Evolutionary conservation across 176 grass and related monocot genomes (phyloP), one percentile per base, ranked within the genome.

Genomic region (Saccharum spontaneum): DNA sequence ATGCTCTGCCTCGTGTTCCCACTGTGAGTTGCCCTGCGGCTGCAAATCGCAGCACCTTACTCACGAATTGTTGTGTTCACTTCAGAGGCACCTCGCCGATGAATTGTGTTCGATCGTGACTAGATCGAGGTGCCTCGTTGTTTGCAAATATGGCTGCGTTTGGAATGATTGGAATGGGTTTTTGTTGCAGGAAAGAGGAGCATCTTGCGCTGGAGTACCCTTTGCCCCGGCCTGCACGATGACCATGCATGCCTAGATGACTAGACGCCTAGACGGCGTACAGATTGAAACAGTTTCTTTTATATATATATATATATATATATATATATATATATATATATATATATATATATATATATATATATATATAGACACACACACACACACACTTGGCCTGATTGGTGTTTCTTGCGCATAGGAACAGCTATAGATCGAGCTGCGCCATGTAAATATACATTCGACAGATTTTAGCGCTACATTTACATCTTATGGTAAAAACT

Each of bases 1-100:
- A 16, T 90, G 65, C 33, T 92, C 72, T 84, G 66, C 71, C 59
- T 92, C 59, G 49, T 82, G 36, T 88, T 91, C 34, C 90, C 90
- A 2, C 46, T 85, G 82, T 91, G 71, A 91, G 84, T 80, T 15
- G 7, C 70, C 41, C 22, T 39, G 1, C 15, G 1, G 3, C 14
- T 36, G 64, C 34, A 31, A 30, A 14, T 55, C 52, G 6, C 18
- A 20, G 8, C 9, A n/a, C 72, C 38, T 6, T 75, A 16, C 17
- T 57, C 37, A 16, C 8, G 8, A 15, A 30, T n/a, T 69, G 7
- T 33, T 62, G 20, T 7, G 38, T 48, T 48, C 45, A 12, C 45
- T 48, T 48, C 13, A 48, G 45, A 48, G 14, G 33, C 33, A 34
- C 33, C 2, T 34, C 33, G 33, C 33, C 33, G 33, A 34, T 34